A percentile compares a stretch with the other conserved stretches of the same genome.
Conservation (phyloP, 306 rosid genomes). For the Medicago ruthenica region DNA sequence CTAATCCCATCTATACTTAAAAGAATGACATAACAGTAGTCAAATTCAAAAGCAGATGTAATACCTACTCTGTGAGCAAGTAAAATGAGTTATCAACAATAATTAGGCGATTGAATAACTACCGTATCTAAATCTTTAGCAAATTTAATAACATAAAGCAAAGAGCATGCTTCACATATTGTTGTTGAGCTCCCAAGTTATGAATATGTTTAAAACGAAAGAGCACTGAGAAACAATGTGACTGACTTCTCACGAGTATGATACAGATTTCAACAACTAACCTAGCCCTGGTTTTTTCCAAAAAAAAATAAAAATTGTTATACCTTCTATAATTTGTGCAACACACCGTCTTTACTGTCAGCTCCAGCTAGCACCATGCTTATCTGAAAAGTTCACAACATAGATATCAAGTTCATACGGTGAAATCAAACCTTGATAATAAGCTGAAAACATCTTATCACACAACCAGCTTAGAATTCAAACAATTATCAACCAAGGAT, state of each 20-base stretch:
- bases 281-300: neutral
- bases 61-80: neutral
- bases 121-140: neutral
- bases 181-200: neutral
- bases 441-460: neutral
- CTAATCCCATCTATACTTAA: neutral
- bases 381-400: conserved; percentile 1
- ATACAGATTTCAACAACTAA: neutral
- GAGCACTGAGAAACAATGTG: neutral
- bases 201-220: neutral
- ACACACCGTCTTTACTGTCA: too few relatives aligned
- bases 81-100: conserved; percentile 10
- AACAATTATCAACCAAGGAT: too few relatives aligned
- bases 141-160: neutral
- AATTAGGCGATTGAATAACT: neutral
- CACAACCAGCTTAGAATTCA: neutral
- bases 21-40: neutral
- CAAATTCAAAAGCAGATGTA: neutral
- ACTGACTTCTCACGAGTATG: neutral
- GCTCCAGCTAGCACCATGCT: neutral
- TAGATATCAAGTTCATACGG: neutral
- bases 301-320: neutral
- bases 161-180: conserved; percentile 1
- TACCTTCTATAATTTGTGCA: neutral
- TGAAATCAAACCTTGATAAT: neutral